Base-by-base conservation (phyloP, 768 basidiomycete genomes). In the Auriscalpium microsporum region DNA sequence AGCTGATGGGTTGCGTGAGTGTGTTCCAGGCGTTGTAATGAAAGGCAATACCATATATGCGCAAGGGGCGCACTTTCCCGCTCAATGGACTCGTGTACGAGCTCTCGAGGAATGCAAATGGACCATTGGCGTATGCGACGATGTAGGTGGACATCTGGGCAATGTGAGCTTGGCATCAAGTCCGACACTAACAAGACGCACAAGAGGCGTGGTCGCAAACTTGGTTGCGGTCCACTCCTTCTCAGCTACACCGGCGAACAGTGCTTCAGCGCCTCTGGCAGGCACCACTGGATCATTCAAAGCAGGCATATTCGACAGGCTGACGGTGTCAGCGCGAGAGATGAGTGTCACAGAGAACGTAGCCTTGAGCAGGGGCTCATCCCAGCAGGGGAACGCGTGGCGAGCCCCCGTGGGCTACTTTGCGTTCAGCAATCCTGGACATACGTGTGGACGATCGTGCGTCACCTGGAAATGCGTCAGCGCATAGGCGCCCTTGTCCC, bases 391-490 rank as follows among this genome's bases (percentile, higher is more conserved):
- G 68, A 91, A 90, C 8, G 86, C 82, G 45, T 81, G 78, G 48
- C 93, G 75, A 10, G 94, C 94, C 57, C 84, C 84, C 42, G 89
- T 94, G 40, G 94, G 84, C 86, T 95, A 19, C 23, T 28, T 28
- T 2, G 14, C 3, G 40, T 13, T 42, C 40, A 42, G 13, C 2
- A 8, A 17, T 35, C 19, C 36, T 34, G 45, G 36, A 10, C 23
- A 34, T 8, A 44, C 19, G 23, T 8, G 23, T 5, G 23, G 38
- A 28, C 23, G 5, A 5, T 28, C 5, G 40, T 42, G n/a, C 8
- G 8, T 42, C 56, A 83, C 87, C 75, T 87, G 90, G 61, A 94
- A 95, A 71, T 97, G 94, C 88, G 95, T 96, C 52, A 98, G 73
- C 28, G 86, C 78, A 65, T 89, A 88, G 58, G 78, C 80, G 80